A percentile compares a stretch with the other conserved stretches of the same genome.
phyloP scores from a whole-genome alignment of 345 rosid genomes.

The Noccaea bulbosa region DNA sequence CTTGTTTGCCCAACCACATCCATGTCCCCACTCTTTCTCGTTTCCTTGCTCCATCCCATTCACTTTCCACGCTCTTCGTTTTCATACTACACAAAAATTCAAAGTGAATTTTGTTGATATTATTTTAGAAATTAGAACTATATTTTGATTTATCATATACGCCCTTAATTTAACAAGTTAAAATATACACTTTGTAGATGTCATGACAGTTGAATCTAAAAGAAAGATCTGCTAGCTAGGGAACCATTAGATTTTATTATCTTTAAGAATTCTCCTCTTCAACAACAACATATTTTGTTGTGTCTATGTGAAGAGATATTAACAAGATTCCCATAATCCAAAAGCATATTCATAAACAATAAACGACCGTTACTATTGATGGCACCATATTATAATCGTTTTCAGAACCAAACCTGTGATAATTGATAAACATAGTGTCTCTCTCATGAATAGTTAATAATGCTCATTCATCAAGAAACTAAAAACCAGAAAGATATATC shows the following conservation, averaged over 20 bases:
- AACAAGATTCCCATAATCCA: slow-evolving; percentile 26
- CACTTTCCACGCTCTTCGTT: slow-evolving; percentile 24
- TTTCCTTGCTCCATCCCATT: slow-evolving; percentile 31
- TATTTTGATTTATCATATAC: background rate
- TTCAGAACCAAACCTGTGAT: slow-evolving; percentile 21
- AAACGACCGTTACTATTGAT: slow-evolving; percentile 11
- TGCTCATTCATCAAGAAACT: slow-evolving; percentile 22
- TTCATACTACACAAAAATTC: slow-evolving; percentile 7
- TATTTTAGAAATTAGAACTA: slow-evolving; percentile 20
- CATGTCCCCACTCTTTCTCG: slow-evolving; percentile 35
- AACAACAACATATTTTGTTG: slow-evolving; percentile 20
- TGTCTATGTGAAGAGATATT: slow-evolving; percentile 28
- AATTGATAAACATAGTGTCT: slow-evolving; percentile 25
- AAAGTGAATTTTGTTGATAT: slow-evolving; percentile 9
- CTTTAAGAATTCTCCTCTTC: slow-evolving; percentile 7
- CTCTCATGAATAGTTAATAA: slow-evolving; percentile 6
- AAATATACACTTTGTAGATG: background rate
- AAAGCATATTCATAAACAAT: background rate
- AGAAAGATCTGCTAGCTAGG: slow-evolving; percentile 18
- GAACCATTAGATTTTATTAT: slow-evolving; percentile 16
- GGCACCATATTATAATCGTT: slow-evolving; percentile 12
- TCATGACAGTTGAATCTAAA: slow-evolving; percentile 18
- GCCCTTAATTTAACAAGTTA: slow-evolving; percentile 5
- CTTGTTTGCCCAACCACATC: slow-evolving; percentile 41
- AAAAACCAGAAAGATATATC: slow-evolving; percentile 22